Base-by-base conservation (phyloP, 225 moss, liverwort and hornwort genomes). In the Thuidium tamariscinum region DNA sequence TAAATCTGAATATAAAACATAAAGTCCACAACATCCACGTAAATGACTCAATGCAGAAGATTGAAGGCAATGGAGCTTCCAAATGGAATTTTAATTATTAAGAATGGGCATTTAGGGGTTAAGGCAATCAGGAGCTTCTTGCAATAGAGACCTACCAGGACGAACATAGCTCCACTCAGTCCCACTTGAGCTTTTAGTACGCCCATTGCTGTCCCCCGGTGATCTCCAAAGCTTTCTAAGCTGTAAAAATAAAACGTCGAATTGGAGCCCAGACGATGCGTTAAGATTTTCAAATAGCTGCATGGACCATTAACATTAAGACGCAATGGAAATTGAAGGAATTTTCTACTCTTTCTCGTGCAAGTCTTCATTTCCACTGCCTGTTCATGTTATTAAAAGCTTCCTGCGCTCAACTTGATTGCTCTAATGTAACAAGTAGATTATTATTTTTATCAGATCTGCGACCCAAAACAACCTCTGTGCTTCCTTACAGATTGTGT, bases 161-260 rank as follows among this genome's bases (percentile, higher is more conserved):
- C 94, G 34, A 94, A 94, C 83, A 94, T 94, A 71, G 92, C 94
- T 18, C 94, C 94, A 82, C 94, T 94, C 49, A 94, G 83, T 89
- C 94, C 94, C 80, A 92, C 92, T 92, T 94, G 94, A 85, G 94
- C 94, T 81, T 94, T 92, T 36, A 94, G 71, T 39, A 94, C 46
- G 34, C 92, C 94, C 91, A 92, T 92, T 79, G 92, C 94, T 61
- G 94, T 94, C 68, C 94, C 94, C 20, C 92, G 89, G 78, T 92
- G 82, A 69, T 90, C 91, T 74, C 89, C 92, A 84, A 94, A 94
- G 86, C 92, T 94, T 89, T 94, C 89, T 78, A 94, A 88, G 46
- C 94, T 94, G 91, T 46, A 83, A 87, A 79, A 81, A 52, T 26
- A 78, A 67, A 63, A 85, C 32, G 29, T 48, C 44, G 14, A 51